Conservation (phyloP, 164 flowering plant genomes). For the Paratinospora sagittata region DNA sequence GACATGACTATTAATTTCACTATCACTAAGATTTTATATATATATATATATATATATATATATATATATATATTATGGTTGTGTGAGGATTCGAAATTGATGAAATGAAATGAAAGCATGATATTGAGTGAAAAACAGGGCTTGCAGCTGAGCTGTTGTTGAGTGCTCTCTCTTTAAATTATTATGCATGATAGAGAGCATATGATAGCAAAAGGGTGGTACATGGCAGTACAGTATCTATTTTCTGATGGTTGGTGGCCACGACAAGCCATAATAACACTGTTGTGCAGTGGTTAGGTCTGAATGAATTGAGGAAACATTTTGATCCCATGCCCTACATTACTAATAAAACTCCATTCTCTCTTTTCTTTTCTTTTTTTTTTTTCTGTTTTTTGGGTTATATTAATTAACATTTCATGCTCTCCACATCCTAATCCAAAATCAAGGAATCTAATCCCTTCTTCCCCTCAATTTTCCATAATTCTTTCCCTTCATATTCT, state of each 20-base stretch:
- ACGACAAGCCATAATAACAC: neutral
- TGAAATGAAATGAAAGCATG: neutral
- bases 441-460: constrained; percentile 3
- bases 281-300: neutral
- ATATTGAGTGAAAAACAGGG: constrained; percentile 1
- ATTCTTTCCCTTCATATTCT: neutral
- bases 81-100: too few relatives aligned
- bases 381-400: neutral
- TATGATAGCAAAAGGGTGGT: neutral
- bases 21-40: too few relatives aligned
- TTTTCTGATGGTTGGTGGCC: neutral
- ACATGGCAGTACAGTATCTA: neutral
- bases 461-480: neutral
- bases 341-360: neutral
- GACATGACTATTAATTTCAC: too few relatives aligned
- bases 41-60: too few relatives aligned
- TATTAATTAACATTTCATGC: neutral
- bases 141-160: too few relatives aligned
- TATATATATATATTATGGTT: too few relatives aligned
- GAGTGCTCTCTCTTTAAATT: neutral
- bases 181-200: neutral
- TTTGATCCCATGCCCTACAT: neutral
- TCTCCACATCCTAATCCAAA: neutral
- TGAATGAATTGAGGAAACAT: neutral
- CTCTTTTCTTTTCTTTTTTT: too few relatives aligned